These are phyloP conservation scores for Sporothrix brasiliensis DNA, from an alignment of 2,329 filamentous ascomycete genomes.

Conservation along the genomic window DNA sequence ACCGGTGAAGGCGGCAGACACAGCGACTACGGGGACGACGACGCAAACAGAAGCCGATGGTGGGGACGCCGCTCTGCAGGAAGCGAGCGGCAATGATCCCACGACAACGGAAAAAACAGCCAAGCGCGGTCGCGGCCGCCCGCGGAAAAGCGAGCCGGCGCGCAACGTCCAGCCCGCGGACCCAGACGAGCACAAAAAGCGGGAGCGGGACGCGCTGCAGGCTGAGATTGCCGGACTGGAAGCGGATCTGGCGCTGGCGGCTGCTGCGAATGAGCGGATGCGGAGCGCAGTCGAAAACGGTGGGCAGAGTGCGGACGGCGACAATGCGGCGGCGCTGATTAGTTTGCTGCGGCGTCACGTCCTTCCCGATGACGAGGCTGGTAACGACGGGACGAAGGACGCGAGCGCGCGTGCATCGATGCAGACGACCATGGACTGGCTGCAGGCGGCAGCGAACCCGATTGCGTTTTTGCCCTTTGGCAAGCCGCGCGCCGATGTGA, in stretches of 20 bases:
- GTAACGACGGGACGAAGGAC: constrained; percentile 38
- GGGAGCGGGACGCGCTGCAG: constrained; percentile 55
- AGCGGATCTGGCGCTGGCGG: constrained; percentile 60
- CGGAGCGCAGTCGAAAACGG: constrained; percentile 36
- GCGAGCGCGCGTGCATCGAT: not conserved
- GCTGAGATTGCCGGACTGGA: constrained; percentile 60
- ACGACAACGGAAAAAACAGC: not conserved
- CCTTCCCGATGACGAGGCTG: constrained; percentile 43
- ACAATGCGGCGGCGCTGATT: constrained; percentile 43
- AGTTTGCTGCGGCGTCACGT: constrained; percentile 49
- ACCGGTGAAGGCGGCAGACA: constrained; percentile 34
- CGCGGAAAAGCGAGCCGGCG: constrained; percentile 38
- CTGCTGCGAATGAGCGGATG: constrained; percentile 61
- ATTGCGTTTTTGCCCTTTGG: constrained; percentile 57
- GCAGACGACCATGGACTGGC: constrained; percentile 46
- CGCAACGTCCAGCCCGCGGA: constrained; percentile 50
- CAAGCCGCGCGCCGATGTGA: constrained; percentile 41
- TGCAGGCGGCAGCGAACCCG: constrained; percentile 56
- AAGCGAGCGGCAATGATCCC: not conserved
- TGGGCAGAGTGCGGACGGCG: not conserved
- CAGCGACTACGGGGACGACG: not conserved
- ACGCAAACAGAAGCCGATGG: not conserved
- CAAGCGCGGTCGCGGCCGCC: not conserved
- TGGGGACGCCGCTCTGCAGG: not conserved
- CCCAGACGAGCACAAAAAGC: constrained; percentile 54